Conservation (phyloP, 129 eudicot species). For the Helianthus tuberosus region DNA sequence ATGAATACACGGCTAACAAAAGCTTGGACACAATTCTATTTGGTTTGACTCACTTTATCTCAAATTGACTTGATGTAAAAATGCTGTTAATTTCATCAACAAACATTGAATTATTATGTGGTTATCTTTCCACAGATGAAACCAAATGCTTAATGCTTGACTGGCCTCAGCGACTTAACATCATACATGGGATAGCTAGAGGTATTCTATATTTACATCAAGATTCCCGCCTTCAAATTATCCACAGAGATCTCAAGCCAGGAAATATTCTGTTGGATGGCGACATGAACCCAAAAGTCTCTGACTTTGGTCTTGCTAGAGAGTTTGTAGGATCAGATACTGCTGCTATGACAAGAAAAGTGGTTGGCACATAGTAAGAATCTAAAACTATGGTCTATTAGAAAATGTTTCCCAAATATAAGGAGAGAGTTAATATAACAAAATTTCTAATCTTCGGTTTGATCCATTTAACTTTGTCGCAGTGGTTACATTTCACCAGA, state of each 20-base stretch:
- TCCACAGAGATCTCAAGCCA: conserved; percentile 41
- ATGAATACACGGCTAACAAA: conserved; percentile 35
- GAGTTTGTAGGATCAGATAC: conserved; percentile 31
- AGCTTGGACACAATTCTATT: conserved; percentile 35
- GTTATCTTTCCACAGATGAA: conserved; percentile 16
- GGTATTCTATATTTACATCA: conserved; percentile 48
- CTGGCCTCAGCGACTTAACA: conserved; percentile 23
- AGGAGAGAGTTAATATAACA: no score
- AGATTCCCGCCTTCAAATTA: conserved; percentile 37
- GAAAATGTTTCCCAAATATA: no score
- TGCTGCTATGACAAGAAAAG: conserved; percentile 34
- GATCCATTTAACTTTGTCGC: no score
- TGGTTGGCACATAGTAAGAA: conserved; percentile 22
- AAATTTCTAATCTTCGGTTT: no score
- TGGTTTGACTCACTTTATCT: conserved; percentile 13
- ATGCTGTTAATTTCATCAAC: no score
- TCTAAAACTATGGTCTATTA: no score
- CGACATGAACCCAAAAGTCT: conserved; percentile 44
- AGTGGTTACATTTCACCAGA: no score
- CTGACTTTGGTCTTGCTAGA: conserved; percentile 54
- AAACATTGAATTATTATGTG: no score
- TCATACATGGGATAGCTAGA: conserved; percentile 44
- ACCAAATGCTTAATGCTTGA: neutral
- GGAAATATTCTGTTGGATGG: conserved; percentile 41
- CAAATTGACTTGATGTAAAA: no score